Base-by-base conservation (phyloP, 352 stramenopile genomes). In the Phytophthora boehmeriae region DNA sequence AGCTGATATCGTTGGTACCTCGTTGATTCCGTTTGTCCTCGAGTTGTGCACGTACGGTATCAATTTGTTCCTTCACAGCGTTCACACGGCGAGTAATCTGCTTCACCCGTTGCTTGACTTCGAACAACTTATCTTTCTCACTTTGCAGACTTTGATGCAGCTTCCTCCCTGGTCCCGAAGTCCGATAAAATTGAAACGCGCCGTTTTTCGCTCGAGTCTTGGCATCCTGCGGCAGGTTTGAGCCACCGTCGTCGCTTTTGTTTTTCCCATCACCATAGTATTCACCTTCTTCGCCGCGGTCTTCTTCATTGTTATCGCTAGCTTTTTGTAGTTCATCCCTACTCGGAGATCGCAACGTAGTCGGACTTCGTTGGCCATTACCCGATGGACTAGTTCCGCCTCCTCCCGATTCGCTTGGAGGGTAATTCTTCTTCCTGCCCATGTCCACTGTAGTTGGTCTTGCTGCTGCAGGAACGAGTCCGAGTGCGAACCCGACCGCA, bases 1-100 rank as follows among this genome's bases (percentile, higher is more conserved):
- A 22, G 22, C 28, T 35, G 8, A 19, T 19, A 14, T 49, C 54
- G 47, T 9, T 47, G 11, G 0, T 59, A 16, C 51, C 39, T 57
- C 73, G 62, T 14, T 80, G 73, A 5, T 59, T 78, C 0, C 79
- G 76, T 35, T 95, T 95, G 14, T 88, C 78, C 11, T 91, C 79
- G 13, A 95, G 58, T 47, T 88, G 76, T 5, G 55, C 39, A 32
- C 83, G 73, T 27, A 82, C 62, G 1, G 73, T 51, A 49, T 97
- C 88, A 41, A 97, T 97, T 42, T 83, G 68, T 4, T 56, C 39
- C 51, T 97, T 98, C 23, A 78, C 73, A 5, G 59, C 71, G 54
- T 97, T 97, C n/a, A 97, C 62, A 14, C 84, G 73, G 14, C 48
- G 70, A 16, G 85, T 83, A 14, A 95, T 60, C 48, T 92, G 75